Base-by-base conservation (phyloP, 2,329 filamentous ascomycete species). In the Pseudocercospora crystallina region DNA sequence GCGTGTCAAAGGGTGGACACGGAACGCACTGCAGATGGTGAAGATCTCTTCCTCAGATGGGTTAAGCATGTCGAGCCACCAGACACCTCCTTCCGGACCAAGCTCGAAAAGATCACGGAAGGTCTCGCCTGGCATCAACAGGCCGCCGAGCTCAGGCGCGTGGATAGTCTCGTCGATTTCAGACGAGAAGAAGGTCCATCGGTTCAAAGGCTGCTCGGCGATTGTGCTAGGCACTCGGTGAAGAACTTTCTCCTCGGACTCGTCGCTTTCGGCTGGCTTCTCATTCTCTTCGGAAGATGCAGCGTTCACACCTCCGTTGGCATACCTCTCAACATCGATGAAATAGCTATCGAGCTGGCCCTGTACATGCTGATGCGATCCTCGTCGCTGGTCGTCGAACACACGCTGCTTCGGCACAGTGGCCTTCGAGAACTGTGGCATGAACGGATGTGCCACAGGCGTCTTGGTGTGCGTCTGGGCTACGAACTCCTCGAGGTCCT, bases 151-250 rank as follows among this genome's bases (percentile, higher is more conserved):
- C 61, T 95, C 90, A 1, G 88, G 82, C 12, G 92, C 90, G 66
- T 96, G 91, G 54, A 97, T 90, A 1, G 91, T 96, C 43, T 90
- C 91, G 66, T 96, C 91, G 71, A 90, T 87, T 47, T 94, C 89
- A 0, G 94, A 96, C 0, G 91, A 96, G 72, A 99, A 99, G 74
- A 97, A 96, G 57, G 91, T 94, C 75, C 95, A 97, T 4, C 92
- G 83, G 66, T 91, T 94, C 30, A 82, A 80, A 12, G 51, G 51
- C 32, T 65, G 61, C 14, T 65, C 62, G 5, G 52, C 53, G 38
- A 57, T 57, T 29, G 33, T 49, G 54, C 61, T 64, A 8, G 53
- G 43, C 9, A 57, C 57, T 13, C 56, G 55, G 34, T 60, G 52
- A 8, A 69, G 46, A 20, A 56, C 51, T 11, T 60, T 55, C 2